These are phyloP conservation scores for Phaseolus lunatus DNA, from an alignment of 306 rosid species.

Conservation along the genomic window DNA sequence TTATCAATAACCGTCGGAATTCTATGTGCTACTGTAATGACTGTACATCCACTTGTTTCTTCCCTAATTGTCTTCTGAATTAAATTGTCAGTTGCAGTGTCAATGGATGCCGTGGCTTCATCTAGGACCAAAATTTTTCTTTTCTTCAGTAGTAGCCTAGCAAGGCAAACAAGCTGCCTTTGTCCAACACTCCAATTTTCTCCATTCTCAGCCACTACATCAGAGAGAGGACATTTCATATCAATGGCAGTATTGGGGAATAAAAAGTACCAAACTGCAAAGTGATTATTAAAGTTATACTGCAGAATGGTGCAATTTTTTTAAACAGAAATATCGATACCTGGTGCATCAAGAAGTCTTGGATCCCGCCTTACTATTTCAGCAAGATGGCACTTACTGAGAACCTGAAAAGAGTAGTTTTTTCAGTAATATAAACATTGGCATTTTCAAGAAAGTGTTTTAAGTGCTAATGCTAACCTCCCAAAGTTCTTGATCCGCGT, in stretches of 20 bases:
- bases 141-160: conserved; percentile 78
- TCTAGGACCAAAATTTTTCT: conserved; percentile 80
- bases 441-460: conserved; percentile 10
- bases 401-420: conserved; percentile 62
- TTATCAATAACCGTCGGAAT: conserved; percentile 86
- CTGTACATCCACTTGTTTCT: conserved; percentile 81
- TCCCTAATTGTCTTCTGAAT: conserved; percentile 82
- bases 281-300: neutral
- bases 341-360: conserved; percentile 87
- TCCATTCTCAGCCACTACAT: conserved; percentile 89
- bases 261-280: neutral
- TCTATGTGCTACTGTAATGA: conserved; percentile 87
- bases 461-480: conserved; percentile 57
- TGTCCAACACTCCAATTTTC: conserved; percentile 98
- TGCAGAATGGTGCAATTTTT: conserved; percentile 17
- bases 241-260: neutral
- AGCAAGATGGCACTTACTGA: conserved; percentile 71
- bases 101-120: conserved; percentile 96
- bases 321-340: conserved; percentile 45
- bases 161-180: conserved; percentile 95
- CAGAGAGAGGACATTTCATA: conserved; percentile 16
- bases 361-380: conserved; percentile 70
- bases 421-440: conserved; percentile 12
- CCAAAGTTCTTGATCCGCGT: conserved; percentile 72
- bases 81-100: conserved; percentile 75